A percentile compares a stretch with the other conserved stretches of the same genome.
Conservation (phyloP, 345 rosid genomes). For the Corymbia maculata region DNA sequence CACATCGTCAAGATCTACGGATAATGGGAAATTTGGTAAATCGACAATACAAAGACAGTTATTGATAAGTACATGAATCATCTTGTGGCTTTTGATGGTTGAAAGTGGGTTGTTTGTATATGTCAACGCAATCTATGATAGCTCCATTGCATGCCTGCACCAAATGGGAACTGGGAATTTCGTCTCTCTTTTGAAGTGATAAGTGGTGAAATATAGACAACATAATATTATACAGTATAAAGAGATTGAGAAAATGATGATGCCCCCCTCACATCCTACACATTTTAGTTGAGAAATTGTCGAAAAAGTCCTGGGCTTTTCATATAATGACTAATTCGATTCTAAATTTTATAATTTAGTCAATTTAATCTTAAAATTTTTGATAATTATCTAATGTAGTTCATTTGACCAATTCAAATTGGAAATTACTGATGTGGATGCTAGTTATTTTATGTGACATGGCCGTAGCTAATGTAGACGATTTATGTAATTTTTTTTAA, state of each 20-base stretch:
- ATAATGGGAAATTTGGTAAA: background rate
- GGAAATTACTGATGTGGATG: fast-evolving
- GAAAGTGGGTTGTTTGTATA: background rate
- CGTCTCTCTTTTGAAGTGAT: background rate
- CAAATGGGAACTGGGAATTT: background rate
- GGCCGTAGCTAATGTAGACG: fast-evolving
- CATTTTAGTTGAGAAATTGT: background rate
- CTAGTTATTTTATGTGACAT: fast-evolving
- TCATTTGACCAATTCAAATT: fast-evolving
- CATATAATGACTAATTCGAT: fast-evolving
- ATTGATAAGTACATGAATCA: background rate
- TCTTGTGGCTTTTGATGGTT: background rate
- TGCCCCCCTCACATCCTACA: background rate
- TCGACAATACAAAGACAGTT: background rate
- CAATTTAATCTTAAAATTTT: background rate
- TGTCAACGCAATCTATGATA: background rate
- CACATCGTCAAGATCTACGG: background rate
- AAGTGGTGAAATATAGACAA: background rate
- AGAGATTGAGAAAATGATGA: background rate
- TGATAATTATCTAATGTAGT: background rate
- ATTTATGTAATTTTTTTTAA: background rate
- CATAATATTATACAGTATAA: background rate
- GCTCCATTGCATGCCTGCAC: background rate
- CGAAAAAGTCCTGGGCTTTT: background rate
- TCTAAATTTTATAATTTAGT: background rate